Base-by-base conservation (phyloP, 352 stramenopile genomes). In the Phytopythium litorale region DNA sequence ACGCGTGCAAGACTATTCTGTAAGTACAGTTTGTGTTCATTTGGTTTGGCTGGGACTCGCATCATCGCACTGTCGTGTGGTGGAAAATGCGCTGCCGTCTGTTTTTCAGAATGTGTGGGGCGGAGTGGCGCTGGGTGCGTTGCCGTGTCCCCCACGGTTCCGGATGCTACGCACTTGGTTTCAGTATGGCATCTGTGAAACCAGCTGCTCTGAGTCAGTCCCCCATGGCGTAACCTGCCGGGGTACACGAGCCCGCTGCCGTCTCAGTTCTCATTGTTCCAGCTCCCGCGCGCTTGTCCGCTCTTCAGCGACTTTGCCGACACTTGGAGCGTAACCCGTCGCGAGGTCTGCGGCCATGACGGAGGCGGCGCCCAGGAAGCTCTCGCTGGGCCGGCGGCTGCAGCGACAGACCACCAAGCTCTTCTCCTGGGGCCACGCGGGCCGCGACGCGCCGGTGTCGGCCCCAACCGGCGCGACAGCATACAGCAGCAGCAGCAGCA, bases 371-470 rank as follows among this genome's bases (percentile, higher is more conserved):
- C 21, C 33, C 37, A 13, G 3, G n/a, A 60, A 60, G 45, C 32
- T 37, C 5, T 62, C 56, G 42, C 43, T 62, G 7, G 45, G 49
- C 46, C 56, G 53, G 25, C 62, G 62, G 48, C 58, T 76, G 56
- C 66, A 73, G 66, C 69, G 69, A 48, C 32, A 61, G 63, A 55
- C 66, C 25, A 73, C 69, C 53, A 73, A 73, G 45, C 60, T 68
- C 56, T 59, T 65, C 21, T 61, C 65, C 13, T 23, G 70, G 45
- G 63, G 68, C 43, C 63, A 38, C 45, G 8, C 45, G 45, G 21
- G 15, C 46, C 8, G 46, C 21, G 46, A 33, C 12, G 12, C 46
- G 46, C n/a, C 25, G 5, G 21, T 6, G 4, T n/a, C 46, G 9
- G 21, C 46, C 25, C 13, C 46, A 1, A 2, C 46, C 46, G 21